A percentile compares a stretch with the other conserved stretches of the same genome.
phyloP scores from a whole-genome alignment of 208 protist genomes.

The Porcisia deanei region DNA sequence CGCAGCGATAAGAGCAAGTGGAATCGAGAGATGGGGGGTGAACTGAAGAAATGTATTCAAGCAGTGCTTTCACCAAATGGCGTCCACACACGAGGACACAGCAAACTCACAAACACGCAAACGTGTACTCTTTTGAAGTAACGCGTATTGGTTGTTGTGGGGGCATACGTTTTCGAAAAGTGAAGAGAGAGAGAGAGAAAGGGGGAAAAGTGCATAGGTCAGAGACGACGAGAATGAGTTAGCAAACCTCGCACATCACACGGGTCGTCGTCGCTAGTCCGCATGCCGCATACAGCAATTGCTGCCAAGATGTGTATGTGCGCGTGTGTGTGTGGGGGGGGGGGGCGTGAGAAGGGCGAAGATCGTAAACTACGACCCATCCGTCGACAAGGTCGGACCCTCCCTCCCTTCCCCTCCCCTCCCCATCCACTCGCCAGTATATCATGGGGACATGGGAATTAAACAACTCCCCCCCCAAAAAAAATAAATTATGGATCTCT shows the following conservation, averaged over 20 bases:
- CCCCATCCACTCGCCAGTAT: not conserved
- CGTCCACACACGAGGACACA: not conserved
- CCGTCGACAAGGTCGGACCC: not conserved
- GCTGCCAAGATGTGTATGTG: too few species aligned
- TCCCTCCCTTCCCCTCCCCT: not conserved
- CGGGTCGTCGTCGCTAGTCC: not conserved
- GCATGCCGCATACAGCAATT: not conserved
- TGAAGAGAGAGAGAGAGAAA: not conserved
- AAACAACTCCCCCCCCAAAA: not conserved
- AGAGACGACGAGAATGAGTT: not conserved
- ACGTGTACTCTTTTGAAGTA: not conserved
- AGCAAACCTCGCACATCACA: not conserved
- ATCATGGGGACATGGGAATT: not conserved
- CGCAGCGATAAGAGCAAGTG: too few species aligned
- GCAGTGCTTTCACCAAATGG: not conserved
- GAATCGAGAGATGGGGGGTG: too few species aligned
- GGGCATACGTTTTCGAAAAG: not conserved
- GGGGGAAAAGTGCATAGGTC: not conserved
- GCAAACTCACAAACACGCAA: not conserved
- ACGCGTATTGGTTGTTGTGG: too few species aligned
- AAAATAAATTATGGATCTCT: too few species aligned
- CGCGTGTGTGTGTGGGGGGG: not conserved
- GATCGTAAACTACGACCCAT: not conserved
- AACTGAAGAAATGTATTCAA: not conserved
- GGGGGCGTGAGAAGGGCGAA: not conserved